These are phyloP conservation scores for Ceratocystis lukuohia DNA, from an alignment of 2,329 filamentous ascomycete genomes.

Conservation along the genomic window DNA sequence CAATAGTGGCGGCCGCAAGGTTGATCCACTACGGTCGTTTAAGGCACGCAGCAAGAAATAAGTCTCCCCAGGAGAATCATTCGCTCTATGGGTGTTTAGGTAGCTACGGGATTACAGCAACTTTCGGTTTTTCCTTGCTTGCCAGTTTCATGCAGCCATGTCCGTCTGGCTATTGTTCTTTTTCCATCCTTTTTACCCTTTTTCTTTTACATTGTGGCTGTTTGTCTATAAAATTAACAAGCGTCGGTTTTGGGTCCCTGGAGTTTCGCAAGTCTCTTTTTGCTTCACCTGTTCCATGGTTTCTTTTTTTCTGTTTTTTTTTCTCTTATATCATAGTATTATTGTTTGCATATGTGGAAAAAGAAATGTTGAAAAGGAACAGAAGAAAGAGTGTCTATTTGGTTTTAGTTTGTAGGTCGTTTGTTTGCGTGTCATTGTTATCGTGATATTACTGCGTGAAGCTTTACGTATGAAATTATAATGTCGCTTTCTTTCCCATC, in stretches of 20 bases:
- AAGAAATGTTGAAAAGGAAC: background rate
- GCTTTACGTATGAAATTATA: constrained; percentile 5
- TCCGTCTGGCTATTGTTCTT: background rate
- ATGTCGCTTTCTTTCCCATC: background rate
- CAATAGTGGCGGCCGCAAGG: constrained; percentile 32
- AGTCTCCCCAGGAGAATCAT: background rate
- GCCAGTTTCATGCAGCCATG: no score
- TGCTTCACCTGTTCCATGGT: background rate
- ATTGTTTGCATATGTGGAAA: background rate
- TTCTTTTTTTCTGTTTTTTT: background rate
- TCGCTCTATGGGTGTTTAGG: background rate
- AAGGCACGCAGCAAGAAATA: constrained; percentile 40
- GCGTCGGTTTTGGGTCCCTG: constrained; percentile 14
- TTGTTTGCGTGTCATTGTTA: constrained; percentile 12
- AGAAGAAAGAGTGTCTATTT: constrained; percentile 1
- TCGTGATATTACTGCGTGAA: constrained; percentile 3
- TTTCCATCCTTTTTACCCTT: background rate
- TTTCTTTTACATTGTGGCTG: constrained; percentile 6
- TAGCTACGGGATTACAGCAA: background rate
- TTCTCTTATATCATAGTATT: background rate
- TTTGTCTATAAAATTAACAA: constrained; percentile 11
- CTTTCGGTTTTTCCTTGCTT: background rate
- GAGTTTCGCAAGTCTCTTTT: constrained; percentile 1
- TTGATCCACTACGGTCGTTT: constrained; percentile 81
- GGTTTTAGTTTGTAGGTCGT: background rate